These are phyloP conservation scores for Hanseniaspora osmophila DNA, from an alignment of 805 yeast species.

Conservation along the genomic window DNA sequence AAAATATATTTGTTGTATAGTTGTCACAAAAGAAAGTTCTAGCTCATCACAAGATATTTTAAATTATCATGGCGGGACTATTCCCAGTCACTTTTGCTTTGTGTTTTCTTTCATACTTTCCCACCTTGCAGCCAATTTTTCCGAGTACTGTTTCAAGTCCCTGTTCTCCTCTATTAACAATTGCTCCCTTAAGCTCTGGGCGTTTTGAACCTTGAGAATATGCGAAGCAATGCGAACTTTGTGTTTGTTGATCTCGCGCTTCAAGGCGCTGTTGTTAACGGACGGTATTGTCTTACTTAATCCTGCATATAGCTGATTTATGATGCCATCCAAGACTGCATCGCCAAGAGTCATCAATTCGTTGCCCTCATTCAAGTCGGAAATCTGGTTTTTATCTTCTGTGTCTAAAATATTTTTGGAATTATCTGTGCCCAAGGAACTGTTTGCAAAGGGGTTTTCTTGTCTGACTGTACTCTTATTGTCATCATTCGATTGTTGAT, in stretches of 20 bases:
- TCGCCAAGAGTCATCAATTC: neutral
- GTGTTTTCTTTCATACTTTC: constrained; percentile 54
- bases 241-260: constrained; percentile 18
- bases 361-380: neutral
- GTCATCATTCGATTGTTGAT: neutral
- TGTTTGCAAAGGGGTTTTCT: too few relatives aligned
- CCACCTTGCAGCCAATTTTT: constrained; percentile 47
- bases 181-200: constrained; percentile 26
- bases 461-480: too few relatives aligned
- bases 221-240: constrained; percentile 26
- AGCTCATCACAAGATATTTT: neutral
- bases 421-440: too few relatives aligned
- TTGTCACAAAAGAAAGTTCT: neutral
- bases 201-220: constrained; percentile 23
- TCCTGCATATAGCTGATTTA: neutral
- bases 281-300: neutral
- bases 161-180: constrained; percentile 26
- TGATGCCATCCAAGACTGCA: neutral
- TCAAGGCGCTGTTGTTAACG: neutral
- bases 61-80: constrained; percentile 1
- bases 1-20: neutral
- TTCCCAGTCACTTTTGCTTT: constrained; percentile 29
- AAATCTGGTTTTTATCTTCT: too few relatives aligned
- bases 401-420: too few relatives aligned
- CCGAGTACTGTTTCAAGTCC: constrained; percentile 35